These are phyloP conservation scores for Globisporangium cederbergense DNA, from an alignment of 352 stramenopile species.

Conservation along the genomic window DNA sequence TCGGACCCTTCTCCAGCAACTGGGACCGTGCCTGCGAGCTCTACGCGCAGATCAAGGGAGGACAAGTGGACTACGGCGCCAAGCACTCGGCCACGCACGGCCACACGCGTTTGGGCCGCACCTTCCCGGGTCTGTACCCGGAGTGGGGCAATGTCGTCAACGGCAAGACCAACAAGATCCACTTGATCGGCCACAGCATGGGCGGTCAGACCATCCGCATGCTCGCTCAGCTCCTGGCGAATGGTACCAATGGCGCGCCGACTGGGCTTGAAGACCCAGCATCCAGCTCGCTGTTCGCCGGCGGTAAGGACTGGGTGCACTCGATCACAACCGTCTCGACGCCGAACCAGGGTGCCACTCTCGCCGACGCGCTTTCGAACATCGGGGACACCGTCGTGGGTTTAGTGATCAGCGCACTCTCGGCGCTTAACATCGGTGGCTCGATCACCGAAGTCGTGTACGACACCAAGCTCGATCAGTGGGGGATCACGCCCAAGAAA, in stretches of 20 bases:
- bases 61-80: too few species aligned
- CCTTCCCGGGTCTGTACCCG: background rate
- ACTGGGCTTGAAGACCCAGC: slow-evolving; percentile 30
- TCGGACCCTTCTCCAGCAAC: too few species aligned
- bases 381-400: slow-evolving; percentile 40
- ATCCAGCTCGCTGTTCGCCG: slow-evolving; percentile 43
- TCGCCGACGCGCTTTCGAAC: slow-evolving; percentile 40
- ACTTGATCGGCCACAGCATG: slow-evolving; percentile 79
- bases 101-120: background rate
- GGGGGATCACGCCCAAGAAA: slow-evolving; percentile 32
- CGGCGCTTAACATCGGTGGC: slow-evolving; percentile 28
- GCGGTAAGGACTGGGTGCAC: slow-evolving; percentile 61
- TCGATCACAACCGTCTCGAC: slow-evolving; percentile 65
- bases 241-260: slow-evolving; percentile 42
- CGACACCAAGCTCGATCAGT: slow-evolving; percentile 58
- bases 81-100: too few species aligned
- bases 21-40: too few species aligned
- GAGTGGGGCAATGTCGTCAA: slow-evolving; percentile 49
- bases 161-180: slow-evolving; percentile 58
- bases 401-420: slow-evolving; percentile 22
- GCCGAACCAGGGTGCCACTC: slow-evolving; percentile 55
- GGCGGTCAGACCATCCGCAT: slow-evolving; percentile 76
- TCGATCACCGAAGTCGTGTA: slow-evolving; percentile 32
- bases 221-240: slow-evolving; percentile 52
- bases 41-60: too few species aligned